Percentiles rank a stretch among this genome's conserved stretches.
Evolutionary conservation across 2,329 filamentous ascomycete species (phyloP).

Genomic region (Calonectria leucothoes): DNA sequence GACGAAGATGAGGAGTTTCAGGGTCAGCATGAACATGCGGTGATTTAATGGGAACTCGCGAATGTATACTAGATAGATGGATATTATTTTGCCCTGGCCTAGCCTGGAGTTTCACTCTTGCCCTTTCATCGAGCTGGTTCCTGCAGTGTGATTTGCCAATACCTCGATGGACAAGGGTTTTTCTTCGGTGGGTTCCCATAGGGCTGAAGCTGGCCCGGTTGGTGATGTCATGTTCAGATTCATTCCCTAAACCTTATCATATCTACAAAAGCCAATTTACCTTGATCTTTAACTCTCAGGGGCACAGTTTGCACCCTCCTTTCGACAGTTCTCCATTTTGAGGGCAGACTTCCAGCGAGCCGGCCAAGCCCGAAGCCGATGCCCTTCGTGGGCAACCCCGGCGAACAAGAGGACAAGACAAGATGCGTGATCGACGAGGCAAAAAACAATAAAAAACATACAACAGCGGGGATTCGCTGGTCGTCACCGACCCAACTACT

Average conservation of each 20-base stretch:
- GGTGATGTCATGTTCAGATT: not conserved
- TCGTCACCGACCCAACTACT: too few relatives aligned
- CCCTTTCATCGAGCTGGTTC: not conserved
- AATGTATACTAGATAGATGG: not conserved
- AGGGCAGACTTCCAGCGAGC: too few relatives aligned
- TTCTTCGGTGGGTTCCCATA: not conserved
- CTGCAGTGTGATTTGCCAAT: not conserved
- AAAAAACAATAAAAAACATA: too few relatives aligned
- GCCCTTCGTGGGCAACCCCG: too few relatives aligned
- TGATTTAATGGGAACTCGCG: not conserved
- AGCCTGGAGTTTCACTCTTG: not conserved
- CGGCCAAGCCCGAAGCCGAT: too few relatives aligned
- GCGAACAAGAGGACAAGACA: too few relatives aligned
- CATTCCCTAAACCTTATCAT: not conserved
- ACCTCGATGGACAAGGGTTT: not conserved
- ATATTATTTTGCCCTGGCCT: not conserved
- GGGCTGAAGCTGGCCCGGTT: not conserved
- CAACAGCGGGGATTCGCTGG: too few relatives aligned
- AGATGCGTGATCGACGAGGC: too few relatives aligned
- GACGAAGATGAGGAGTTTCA: not conserved
- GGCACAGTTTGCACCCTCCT: not conserved
- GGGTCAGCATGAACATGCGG: not conserved
- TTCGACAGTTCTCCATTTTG: too few relatives aligned
- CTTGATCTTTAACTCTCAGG: not conserved
- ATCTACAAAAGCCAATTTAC: not conserved